phyloP scores from a whole-genome alignment of 192 early-diverging fungal species.

The Backusella morwellensis region DNA sequence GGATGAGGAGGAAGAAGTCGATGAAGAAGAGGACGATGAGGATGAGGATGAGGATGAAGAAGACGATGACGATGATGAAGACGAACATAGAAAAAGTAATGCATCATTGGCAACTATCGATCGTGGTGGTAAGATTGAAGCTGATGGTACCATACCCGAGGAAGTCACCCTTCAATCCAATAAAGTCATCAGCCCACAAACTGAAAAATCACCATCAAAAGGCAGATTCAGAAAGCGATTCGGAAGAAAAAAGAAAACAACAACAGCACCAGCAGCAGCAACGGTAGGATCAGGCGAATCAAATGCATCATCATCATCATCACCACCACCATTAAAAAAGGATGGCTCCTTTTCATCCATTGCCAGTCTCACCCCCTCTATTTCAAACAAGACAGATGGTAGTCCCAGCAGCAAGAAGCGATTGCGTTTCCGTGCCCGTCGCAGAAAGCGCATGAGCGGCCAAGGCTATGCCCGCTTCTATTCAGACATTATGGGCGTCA shows the following conservation, averaged over 20 bases:
- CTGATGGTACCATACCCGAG: conserved; percentile 3
- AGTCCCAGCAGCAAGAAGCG: neutral
- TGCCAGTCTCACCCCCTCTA: neutral
- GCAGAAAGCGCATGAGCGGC: conserved; percentile 17
- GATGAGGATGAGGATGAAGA: neutral
- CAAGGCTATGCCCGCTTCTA: conserved; percentile 11
- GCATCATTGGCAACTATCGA: neutral
- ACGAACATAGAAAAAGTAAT: neutral
- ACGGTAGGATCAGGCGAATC: neutral
- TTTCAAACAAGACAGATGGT: neutral
- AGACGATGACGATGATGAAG: neutral
- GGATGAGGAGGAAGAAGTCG: neutral
- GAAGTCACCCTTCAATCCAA: neutral
- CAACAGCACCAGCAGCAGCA: neutral
- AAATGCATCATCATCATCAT: neutral
- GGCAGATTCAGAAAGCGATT: neutral
- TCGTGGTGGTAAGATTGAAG: neutral
- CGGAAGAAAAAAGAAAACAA: neutral
- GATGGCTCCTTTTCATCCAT: neutral
- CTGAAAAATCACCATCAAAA: neutral
- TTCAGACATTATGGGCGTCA: conserved; percentile 41
- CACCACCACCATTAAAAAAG: conserved; percentile 10
- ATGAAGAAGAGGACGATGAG: neutral
- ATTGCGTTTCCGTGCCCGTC: neutral
- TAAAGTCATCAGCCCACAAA: neutral